A percentile compares a stretch with the other conserved stretches of the same genome.
These are phyloP conservation scores for Aspergillus glaucus DNA, from an alignment of 2,329 filamentous ascomycete species.

Conservation along the genomic window DNA sequence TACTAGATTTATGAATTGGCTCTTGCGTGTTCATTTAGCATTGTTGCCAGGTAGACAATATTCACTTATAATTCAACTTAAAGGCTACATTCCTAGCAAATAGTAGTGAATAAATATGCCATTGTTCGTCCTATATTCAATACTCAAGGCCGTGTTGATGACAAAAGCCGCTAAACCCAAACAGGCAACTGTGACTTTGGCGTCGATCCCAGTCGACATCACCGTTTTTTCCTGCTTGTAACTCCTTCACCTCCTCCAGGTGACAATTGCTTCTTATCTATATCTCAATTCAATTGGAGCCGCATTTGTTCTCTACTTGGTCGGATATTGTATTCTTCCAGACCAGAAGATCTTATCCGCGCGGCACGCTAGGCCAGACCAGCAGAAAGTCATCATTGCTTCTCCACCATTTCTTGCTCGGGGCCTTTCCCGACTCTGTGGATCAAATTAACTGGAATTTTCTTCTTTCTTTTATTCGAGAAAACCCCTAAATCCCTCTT, in stretches of 20 bases:
- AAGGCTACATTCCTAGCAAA: too few relatives aligned
- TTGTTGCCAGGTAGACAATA: too few relatives aligned
- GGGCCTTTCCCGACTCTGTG: background rate
- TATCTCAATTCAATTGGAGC: slow-evolving; percentile 1
- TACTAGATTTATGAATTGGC: too few relatives aligned
- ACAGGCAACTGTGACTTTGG: slow-evolving; percentile 21
- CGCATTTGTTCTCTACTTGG: slow-evolving; percentile 4
- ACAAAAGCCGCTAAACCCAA: slow-evolving; percentile 19
- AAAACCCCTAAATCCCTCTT: background rate
- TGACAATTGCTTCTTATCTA: background rate
- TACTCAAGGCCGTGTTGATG: too few relatives aligned
- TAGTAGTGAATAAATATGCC: too few relatives aligned
- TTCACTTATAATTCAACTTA: too few relatives aligned
- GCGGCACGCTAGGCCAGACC: slow-evolving; percentile 7
- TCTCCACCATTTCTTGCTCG: background rate
- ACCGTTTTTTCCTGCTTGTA: slow-evolving; percentile 9
- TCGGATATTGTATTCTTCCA: slow-evolving; percentile 9
- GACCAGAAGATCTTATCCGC: slow-evolving; percentile 10
- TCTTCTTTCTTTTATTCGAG: background rate
- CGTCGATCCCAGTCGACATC: slow-evolving; percentile 16
- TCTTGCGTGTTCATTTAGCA: too few relatives aligned
- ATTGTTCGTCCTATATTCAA: too few relatives aligned
- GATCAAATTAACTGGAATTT: slow-evolving; percentile 6
- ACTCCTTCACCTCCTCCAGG: slow-evolving; percentile 6
- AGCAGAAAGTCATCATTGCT: slow-evolving; percentile 10